Base-by-base conservation (phyloP, 306 rosid species). In the Dalbergia cultrata region DNA sequence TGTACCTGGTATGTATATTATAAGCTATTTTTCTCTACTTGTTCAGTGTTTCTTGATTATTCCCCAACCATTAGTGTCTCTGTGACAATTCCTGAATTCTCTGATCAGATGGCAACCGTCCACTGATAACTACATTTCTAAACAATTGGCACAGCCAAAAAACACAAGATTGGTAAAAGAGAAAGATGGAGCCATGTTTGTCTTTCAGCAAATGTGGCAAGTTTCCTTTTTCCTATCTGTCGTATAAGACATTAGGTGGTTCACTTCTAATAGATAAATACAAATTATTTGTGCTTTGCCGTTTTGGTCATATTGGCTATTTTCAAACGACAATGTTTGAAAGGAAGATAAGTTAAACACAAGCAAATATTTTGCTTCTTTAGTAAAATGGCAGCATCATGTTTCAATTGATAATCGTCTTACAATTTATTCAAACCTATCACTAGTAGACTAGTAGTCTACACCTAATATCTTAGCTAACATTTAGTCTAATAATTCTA, bases 11-110 rank as follows among this genome's bases (percentile, higher is more conserved):
- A 47, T 81, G 45, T 34, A 54, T 17, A 54, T 54, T 22, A 44
- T 68, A 49, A 68, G 72, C 47, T 75, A 68, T 68, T 66, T 61
- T 59, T 16, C 64, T 59, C 45, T 68, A 50, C 67, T 26, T 68
- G 41, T 9, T 79, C 52, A 39, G 43, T 72, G 16, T 37, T 37
- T 3, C 1, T 37, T 37, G 41, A 37, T 37, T 5, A 37, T 37
- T 37, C 41, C 41, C 41, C 41, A 43, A 43, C 10, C 47, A 7
- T 43, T 9, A 7, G 47, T 43, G 47, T 37, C 11, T 43, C 11
- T 43, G 12, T 9, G 31, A 43, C 60, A 44, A 74, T 60, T 74
- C 8, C 33, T 74, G 58, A 54, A 74, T 22, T 14, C 31, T 73
- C 58, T 74, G 16, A 58, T 57, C 19, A 58, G 68, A 58, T 58